Evolutionary conservation across 495 filamentous ascomycete genomes (phyloP).

Genomic region (Aspergillus mulundensis): DNA sequence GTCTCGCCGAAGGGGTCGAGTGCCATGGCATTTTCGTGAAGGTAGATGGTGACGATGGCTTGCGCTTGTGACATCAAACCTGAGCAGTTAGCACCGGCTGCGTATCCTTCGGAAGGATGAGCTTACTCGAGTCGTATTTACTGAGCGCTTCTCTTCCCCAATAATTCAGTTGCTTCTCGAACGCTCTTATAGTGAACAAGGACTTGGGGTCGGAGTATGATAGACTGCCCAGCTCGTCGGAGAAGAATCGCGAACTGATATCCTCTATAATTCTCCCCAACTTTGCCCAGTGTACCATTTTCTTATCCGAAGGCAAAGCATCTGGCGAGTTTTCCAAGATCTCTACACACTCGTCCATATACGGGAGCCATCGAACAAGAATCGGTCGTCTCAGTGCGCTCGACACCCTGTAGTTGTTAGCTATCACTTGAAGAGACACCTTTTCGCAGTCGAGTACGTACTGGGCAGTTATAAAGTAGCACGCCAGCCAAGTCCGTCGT

Average conservation of each 20-base stretch:
- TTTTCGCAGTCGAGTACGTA: constrained; percentile 22
- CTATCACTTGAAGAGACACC: neutral
- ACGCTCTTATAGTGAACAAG: constrained; percentile 68
- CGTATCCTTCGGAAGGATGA: neutral
- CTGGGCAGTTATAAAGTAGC: constrained; percentile 70
- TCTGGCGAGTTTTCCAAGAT: constrained; percentile 68
- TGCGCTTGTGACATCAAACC: constrained; percentile 29
- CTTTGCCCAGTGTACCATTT: constrained; percentile 70
- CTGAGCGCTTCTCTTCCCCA: constrained; percentile 56
- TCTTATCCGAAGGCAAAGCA: constrained; percentile 65
- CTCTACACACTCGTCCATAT: constrained; percentile 81
- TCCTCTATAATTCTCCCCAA: constrained; percentile 80
- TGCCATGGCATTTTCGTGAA: constrained; percentile 83
- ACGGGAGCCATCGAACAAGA: constrained; percentile 73
- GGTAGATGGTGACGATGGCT: constrained; percentile 64
- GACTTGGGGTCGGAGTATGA: constrained; percentile 72
- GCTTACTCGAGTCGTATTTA: constrained; percentile 35
- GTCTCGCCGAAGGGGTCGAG: constrained; percentile 51
- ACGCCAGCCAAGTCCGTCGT: constrained; percentile 72
- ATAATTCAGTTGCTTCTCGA: constrained; percentile 69
- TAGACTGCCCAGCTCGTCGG: constrained; percentile 64
- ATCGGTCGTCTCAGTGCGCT: constrained; percentile 80
- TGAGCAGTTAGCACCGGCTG: constrained; percentile 14
- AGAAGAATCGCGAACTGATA: constrained; percentile 65
- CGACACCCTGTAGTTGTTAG: constrained; percentile 60